Evolutionary conservation across 345 rosid species (phyloP), one percentile per base, ranked within the genome.

Genomic region (Barbarea vulgaris): DNA sequence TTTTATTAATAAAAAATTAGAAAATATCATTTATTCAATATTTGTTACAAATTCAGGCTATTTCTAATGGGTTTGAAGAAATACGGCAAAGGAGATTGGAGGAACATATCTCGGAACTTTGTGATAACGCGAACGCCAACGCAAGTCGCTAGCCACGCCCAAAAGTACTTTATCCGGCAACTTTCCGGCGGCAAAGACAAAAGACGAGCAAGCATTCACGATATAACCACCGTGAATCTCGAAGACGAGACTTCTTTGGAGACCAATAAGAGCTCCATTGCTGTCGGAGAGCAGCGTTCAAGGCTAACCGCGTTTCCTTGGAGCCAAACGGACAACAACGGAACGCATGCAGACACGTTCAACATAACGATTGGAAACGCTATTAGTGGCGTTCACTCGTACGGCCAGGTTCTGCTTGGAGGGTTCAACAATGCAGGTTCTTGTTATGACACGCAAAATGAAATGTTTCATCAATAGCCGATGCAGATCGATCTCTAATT

Each of bases 1-100:
- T 28, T 66, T 33, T 24, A 3, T 24, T 24, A 24, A 24, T n/a
- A n/a, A n/a, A n/a, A n/a, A n/a, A n/a, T n/a, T n/a, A n/a, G n/a
- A n/a, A n/a, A n/a, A 58, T 65, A 14, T 60, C 9, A n/a, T 21
- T 39, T 34, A 50, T 50, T 34, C n/a, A 48, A 33, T 65, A 10
- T 39, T 51, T 67, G 37, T 67, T 27, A 52, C 13, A 74, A 67
- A 2, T 39, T 12, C 89, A 95, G 98, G 85, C 87, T 85, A 74
- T 95, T 95, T 78, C 84, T 95, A 59, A 72, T 89, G 93, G 99
- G 99, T 36, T 86, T 95, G 33, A 88, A 89, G 81, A 95, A 89
- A 83, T 90, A 90, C 71, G 99, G 99, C 11, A 95, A 95, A 81
- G 99, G 99, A 57, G 99, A 95, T 79, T 95, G 99, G 99, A 88